These are phyloP conservation scores for Sclerotiophoma versabilis DNA, from an alignment of 2,329 filamentous ascomycete species.

Conservation along the genomic window DNA sequence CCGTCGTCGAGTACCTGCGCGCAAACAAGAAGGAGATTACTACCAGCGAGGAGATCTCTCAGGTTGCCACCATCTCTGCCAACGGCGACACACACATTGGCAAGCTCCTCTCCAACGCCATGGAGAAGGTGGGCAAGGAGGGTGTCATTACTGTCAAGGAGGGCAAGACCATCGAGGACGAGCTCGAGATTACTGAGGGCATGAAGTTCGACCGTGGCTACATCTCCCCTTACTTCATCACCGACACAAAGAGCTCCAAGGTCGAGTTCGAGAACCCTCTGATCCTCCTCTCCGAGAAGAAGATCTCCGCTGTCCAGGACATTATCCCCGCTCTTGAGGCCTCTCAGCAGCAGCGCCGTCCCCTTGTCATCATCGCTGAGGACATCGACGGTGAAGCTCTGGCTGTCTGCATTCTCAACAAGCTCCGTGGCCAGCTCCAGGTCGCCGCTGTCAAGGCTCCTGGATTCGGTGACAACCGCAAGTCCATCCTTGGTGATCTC, in stretches of 20 bases:
- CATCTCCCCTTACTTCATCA: constrained; percentile 99
- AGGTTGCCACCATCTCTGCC: constrained; percentile 97
- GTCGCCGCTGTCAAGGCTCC: constrained; percentile 98
- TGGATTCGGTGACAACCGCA: constrained; percentile 99
- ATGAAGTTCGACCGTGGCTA: constrained; percentile 99
- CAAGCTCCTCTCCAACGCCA: constrained; percentile 93
- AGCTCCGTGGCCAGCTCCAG: constrained; percentile 98
- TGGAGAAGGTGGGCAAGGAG: constrained; percentile 99
- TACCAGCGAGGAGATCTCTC: constrained; percentile 94
- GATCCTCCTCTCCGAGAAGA: constrained; percentile 99
- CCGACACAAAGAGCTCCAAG: constrained; percentile 97
- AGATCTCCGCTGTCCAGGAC: constrained; percentile 99
- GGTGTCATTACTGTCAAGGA: constrained; percentile 99
- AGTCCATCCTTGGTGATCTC: constrained; percentile 97
- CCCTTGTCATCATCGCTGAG: constrained; percentile 97
- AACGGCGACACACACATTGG: constrained; percentile 97
- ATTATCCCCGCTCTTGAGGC: constrained; percentile 98
- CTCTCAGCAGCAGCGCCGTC: constrained; percentile 92
- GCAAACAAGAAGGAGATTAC: constrained; percentile 98
- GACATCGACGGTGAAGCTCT: constrained; percentile 99
- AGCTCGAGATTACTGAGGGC: constrained; percentile 98
- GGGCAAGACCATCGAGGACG: constrained; percentile 96
- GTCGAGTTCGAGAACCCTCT: constrained; percentile 99
- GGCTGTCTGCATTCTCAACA: constrained; percentile 99
- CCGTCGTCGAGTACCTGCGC: constrained; percentile 92